Percentiles rank a stretch among this genome's conserved stretches.
These are phyloP conservation scores for Blepharisma stoltei DNA, from an alignment of 73 alveolate species.

Conservation along the genomic window DNA sequence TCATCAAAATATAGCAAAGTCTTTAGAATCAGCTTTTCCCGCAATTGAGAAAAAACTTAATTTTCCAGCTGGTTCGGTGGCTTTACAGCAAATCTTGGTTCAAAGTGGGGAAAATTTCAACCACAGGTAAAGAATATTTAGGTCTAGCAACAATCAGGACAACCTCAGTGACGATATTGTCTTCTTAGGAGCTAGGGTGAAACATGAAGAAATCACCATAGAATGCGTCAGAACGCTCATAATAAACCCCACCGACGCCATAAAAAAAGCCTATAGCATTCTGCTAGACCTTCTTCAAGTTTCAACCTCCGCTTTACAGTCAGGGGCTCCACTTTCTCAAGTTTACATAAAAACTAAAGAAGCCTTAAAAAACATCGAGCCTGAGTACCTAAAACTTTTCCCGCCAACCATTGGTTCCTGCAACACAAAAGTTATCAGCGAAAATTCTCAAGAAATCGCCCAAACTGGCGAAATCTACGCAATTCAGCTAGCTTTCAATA, in stretches of 20 bases:
- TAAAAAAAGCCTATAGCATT: slow-evolving; percentile 67
- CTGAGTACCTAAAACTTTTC: neutral
- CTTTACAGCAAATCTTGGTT: slow-evolving; percentile 46
- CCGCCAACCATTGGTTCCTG: neutral
- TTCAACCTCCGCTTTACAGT: slow-evolving; percentile 9
- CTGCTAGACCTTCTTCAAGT: slow-evolving; percentile 61
- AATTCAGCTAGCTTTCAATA: slow-evolving; percentile 30
- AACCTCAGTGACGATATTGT: slow-evolving; percentile 65
- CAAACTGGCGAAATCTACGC: slow-evolving; percentile 43
- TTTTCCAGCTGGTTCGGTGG: neutral
- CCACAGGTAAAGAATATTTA: slow-evolving; percentile 38
- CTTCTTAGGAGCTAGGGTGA: slow-evolving; percentile 59
- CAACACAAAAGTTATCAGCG: slow-evolving; percentile 31
- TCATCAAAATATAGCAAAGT: neutral
- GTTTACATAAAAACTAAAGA: neutral
- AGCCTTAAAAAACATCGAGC: neutral
- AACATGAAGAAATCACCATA: slow-evolving; percentile 68
- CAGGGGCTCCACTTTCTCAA: neutral
- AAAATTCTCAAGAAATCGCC: slow-evolving; percentile 37
- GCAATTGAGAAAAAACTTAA: neutral
- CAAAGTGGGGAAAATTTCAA: slow-evolving; percentile 86
- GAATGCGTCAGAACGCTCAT: slow-evolving; percentile 77
- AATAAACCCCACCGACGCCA: slow-evolving; percentile 68
- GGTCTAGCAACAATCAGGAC: slow-evolving; percentile 52
- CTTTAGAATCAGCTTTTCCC: slow-evolving; percentile 9